Evolutionary conservation across 768 basidiomycete genomes (phyloP), one percentile per base, ranked within the genome.

Genomic region (Mycena filopes): DNA sequence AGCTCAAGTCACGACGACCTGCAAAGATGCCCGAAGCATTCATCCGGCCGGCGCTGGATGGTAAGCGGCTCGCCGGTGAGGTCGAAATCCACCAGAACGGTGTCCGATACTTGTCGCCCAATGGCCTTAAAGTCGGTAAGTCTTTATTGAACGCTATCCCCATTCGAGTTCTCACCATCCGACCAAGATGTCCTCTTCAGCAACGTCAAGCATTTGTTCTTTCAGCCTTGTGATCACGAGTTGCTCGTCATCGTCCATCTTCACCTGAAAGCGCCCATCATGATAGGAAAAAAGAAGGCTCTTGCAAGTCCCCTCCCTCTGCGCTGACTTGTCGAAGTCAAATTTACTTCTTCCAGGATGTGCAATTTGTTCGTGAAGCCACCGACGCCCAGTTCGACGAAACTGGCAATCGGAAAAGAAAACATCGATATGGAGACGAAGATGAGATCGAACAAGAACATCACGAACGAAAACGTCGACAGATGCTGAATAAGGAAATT

Each of bases 371-470:
- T 82, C 93, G 97, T 11, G 98, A 99, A 80, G 97, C 96, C 9
- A 94, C 95, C 0, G 98, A 99, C 70, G 94, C 97, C 29, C 94
- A 96, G 68, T 98, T 99, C 73, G 98, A 99, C 73, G 98, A 99
- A 78, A 99, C 98, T 1, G 98, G 98, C n/a, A 99, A 99, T 72
- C 87, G 96, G 70, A 99, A 99, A 78, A 88, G 97, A 58, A 96
- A 98, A 77, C 93, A 96, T 72, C 88, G 97, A 59, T 98, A 98
- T 73, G 96, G 96, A 29, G 98, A 99, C 73, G 98, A 99, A 76
- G 98, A 99, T 75, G 98, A 99, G 79, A 96, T 99, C 65, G 96
- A 99, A 81, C 93, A 97, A 81, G 98, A 99, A 75, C 97, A 99
- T 74, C 94, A 96, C 76, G 98, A 99, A 77, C 84, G 96, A 53